Percentiles rank a stretch among this genome's conserved stretches.
Conservation (phyloP, 1,284 basidiomycete genomes). For the Kalmanozyma brasiliensis region DNA sequence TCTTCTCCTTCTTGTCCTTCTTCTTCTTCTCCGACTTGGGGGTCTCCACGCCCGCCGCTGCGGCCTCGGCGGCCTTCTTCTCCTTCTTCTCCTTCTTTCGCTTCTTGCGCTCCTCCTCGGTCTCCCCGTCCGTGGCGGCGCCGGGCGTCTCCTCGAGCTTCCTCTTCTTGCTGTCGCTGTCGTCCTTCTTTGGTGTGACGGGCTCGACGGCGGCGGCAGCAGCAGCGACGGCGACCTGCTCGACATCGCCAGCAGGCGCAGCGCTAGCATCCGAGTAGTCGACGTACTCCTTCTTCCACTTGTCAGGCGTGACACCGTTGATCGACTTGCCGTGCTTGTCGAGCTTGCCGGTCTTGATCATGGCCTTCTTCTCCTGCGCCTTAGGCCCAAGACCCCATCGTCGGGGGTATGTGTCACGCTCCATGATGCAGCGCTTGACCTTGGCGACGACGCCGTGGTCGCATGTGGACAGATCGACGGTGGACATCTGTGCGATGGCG, state of each 20-base stretch:
- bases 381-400: constrained; percentile 98
- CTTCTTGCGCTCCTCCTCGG: constrained; percentile 65
- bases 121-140: constrained; percentile 51
- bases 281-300: constrained; percentile 92
- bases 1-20: constrained; percentile 62
- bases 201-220: constrained; percentile 44
- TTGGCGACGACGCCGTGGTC: constrained; percentile 99
- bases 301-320: constrained; percentile 87
- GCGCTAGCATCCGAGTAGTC: constrained; percentile 77
- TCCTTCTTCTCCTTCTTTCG: constrained; percentile 68
- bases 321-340: constrained; percentile 94
- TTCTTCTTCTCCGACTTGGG: constrained; percentile 59
- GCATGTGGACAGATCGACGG: constrained; percentile 95
- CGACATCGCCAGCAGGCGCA: constrained; percentile 45
- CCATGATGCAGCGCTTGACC: constrained; percentile 99
- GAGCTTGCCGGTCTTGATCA: constrained; percentile 81
- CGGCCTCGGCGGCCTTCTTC: constrained; percentile 63
- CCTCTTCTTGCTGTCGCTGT: constrained; percentile 69
- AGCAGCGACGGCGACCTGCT: constrained; percentile 25
- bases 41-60: constrained; percentile 44
- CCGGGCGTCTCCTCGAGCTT: constrained; percentile 64
- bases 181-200: constrained; percentile 39
- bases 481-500: constrained; percentile 84
- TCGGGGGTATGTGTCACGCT: constrained; percentile 96
- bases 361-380: constrained; percentile 96